Percentiles rank a stretch among this genome's conserved stretches.
These are phyloP conservation scores for Aspergillus ochraceus DNA, from an alignment of 2,329 filamentous ascomycete genomes.

Conservation along the genomic window DNA sequence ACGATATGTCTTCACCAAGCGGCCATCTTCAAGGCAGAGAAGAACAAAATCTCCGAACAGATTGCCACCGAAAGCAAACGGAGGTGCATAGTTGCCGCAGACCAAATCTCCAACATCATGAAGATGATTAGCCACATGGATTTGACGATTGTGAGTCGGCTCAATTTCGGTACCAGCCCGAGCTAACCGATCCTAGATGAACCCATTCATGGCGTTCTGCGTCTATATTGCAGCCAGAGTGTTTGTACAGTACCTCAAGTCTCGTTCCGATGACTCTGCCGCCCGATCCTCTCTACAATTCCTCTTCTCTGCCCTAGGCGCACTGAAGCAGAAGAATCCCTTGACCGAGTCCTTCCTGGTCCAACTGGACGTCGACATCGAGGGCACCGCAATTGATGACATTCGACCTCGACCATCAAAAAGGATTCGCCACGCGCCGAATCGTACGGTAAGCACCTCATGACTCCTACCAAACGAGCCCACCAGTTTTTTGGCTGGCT, in stretches of 20 bases:
- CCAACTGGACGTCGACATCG: constrained; percentile 88
- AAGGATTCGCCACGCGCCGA: constrained; percentile 5
- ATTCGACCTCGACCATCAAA: constrained; percentile 12
- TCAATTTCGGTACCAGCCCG: constrained; percentile 2
- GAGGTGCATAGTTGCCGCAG: constrained; percentile 87
- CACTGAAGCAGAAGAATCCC: constrained; percentile 81
- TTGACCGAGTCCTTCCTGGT: constrained; percentile 93
- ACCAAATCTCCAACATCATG: constrained; percentile 94
- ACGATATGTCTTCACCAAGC: constrained; percentile 98
- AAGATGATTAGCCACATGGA: constrained; percentile 90
- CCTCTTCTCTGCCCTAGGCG: constrained; percentile 84
- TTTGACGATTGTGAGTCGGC: constrained; percentile 67
- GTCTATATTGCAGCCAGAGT: constrained; percentile 94
- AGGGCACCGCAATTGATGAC: constrained; percentile 50
- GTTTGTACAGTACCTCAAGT: constrained; percentile 96
- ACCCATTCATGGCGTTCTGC: constrained; percentile 92
- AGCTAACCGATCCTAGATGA: constrained; percentile 64
- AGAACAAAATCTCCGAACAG: constrained; percentile 72
- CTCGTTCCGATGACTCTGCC: constrained; percentile 78
- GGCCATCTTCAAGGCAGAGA: constrained; percentile 95
- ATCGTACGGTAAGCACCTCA: constrained; percentile 9
- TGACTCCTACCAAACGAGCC: neutral
- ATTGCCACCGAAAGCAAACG: constrained; percentile 89
- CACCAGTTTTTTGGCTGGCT: neutral
- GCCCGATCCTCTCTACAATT: constrained; percentile 83